Evolutionary conservation across 2,329 filamentous ascomycete genomes (phyloP), one percentile per base, ranked within the genome.

Genomic region (Elsinoe ampelina): DNA sequence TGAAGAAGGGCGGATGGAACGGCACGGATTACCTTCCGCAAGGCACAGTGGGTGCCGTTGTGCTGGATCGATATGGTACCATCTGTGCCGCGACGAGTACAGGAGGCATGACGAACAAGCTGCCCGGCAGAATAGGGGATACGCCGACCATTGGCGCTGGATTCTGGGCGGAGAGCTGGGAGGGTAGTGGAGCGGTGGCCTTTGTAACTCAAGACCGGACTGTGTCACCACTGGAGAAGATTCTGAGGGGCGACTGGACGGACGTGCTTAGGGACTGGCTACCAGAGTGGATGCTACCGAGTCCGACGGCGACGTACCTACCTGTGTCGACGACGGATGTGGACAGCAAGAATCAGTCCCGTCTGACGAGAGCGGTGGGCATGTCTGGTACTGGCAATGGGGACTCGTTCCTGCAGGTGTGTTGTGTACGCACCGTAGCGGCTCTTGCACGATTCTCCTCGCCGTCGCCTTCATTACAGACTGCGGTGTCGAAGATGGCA

Each of bases 121-220:
- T 92, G 56, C 87, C 87, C 0, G 90, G 89, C 0, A 77, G 90
- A 17, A 85, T 95, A 61, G 90, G 90, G 0, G 90, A 95, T 67
- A 95, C 90, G 10, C 89, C 90, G 0, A 86, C 85, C 0, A 74
- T 90, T 0, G 90, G 90, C 0, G 86, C 89, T 0, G 90, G 90
- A 0, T 95, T 90, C 70, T 95, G 89, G 89, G 89, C 90, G 0
- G 90, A 95, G 67, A 81, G 90, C 63, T 95, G 89, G 89, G 70
- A 71, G 6, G 80, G 84, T 57, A 71, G 75, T 1, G 42, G 57
- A 20, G 15, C 10, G 8, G 26, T 22, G 12, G 41, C 8, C 34
- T 55, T 32, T 22, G 47, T 13, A 20, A 41, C 6, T 26, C 13
- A 3, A 34, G 61, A 20, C 51, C 57, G 34, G 7, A 54, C 61